These are phyloP conservation scores for Globisporangium recalcitrans DNA, from an alignment of 352 stramenopile species.

Conservation along the genomic window DNA sequence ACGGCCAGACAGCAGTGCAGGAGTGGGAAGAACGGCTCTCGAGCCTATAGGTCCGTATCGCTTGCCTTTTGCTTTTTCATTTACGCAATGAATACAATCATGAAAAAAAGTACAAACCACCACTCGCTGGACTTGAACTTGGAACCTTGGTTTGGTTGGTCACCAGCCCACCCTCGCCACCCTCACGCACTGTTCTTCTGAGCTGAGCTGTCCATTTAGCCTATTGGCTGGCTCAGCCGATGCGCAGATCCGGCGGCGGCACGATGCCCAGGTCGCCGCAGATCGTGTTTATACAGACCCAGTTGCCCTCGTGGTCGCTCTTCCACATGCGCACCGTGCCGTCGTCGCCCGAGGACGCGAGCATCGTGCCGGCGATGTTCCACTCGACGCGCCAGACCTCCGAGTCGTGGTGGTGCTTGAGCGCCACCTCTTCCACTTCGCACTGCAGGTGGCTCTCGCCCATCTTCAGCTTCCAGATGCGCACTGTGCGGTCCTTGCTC, in stretches of 20 bases:
- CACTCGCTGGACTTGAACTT: neutral
- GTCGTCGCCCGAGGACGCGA: slow-evolving; percentile 92
- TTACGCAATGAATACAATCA: slow-evolving; percentile 10
- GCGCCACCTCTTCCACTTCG: slow-evolving; percentile 64
- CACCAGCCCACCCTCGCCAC: neutral
- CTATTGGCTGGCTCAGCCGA: slow-evolving; percentile 7
- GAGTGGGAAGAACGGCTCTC: slow-evolving; percentile 42
- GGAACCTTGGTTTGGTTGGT: neutral
- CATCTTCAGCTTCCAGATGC: slow-evolving; percentile 82
- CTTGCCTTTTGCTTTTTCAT: neutral
- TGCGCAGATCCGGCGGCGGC: slow-evolving; percentile 23
- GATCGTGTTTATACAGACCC: slow-evolving; percentile 88
- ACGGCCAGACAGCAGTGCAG: slow-evolving; percentile 34
- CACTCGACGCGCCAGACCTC: slow-evolving; percentile 95
- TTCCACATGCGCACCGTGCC: slow-evolving; percentile 95
- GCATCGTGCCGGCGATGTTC: slow-evolving; percentile 95
- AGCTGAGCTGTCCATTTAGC: neutral
- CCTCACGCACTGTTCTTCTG: neutral
- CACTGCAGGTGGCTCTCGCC: slow-evolving; percentile 60
- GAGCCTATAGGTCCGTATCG: neutral
- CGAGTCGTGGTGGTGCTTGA: slow-evolving; percentile 82
- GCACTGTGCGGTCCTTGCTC: slow-evolving; percentile 89
- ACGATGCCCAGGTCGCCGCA: slow-evolving; percentile 59
- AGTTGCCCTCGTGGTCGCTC: slow-evolving; percentile 89
- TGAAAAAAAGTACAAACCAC: neutral